Evolutionary conservation across 176 grass and related monocot species (phyloP).

Genomic region (Microstegium vimineum): DNA sequence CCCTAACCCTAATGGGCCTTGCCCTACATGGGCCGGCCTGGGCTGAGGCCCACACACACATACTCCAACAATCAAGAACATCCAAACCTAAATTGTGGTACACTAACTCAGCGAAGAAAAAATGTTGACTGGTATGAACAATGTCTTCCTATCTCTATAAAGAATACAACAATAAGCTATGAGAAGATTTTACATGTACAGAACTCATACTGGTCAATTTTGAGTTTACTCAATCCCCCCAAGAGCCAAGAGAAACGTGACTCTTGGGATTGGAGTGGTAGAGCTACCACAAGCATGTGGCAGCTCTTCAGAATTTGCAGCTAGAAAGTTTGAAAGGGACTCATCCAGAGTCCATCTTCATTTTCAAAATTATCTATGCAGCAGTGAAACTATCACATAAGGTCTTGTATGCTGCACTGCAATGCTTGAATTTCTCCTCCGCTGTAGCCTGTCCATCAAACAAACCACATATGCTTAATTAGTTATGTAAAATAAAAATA

Average conservation of each 20-base stretch:
- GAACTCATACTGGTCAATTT: neutral
- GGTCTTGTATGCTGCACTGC: conserved; percentile 83
- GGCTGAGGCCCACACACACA: no score
- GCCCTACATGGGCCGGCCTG: no score
- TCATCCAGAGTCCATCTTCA: conserved; percentile 15
- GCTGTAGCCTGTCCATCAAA: conserved; percentile 56
- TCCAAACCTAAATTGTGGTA: conserved; percentile 5
- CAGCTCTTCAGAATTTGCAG: neutral
- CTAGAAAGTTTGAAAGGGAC: conserved; percentile 2
- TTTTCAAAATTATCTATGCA: conserved; percentile 23
- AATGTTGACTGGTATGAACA: conserved; percentile 1
- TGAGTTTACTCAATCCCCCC: neutral
- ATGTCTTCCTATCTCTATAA: conserved; percentile 11
- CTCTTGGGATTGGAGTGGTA: neutral
- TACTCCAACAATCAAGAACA: no score
- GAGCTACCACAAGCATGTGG: neutral
- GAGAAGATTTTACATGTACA: conserved; percentile 14
- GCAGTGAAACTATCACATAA: conserved; percentile 59
- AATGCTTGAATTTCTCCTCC: conserved; percentile 94
- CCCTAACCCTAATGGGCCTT: no score
- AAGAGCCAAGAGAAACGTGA: conserved; percentile 21
- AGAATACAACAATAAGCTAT: conserved; percentile 17
- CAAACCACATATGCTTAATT: neutral
- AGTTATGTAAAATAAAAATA: neutral
- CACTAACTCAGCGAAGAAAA: neutral